Evolutionary conservation across 371 early-diverging fungal species (phyloP).

Genomic region (Lichtheimia hyalospora): DNA sequence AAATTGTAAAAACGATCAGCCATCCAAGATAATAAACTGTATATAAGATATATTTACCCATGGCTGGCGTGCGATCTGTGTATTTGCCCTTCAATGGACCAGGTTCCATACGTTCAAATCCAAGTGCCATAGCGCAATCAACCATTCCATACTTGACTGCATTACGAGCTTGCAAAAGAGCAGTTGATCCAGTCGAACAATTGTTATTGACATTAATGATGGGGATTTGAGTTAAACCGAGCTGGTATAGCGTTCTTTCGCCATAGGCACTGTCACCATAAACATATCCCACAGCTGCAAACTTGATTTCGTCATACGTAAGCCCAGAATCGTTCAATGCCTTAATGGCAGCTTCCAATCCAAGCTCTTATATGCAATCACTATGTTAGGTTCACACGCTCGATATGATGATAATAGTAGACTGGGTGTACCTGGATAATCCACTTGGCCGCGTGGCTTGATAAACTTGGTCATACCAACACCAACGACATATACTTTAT

Average conservation of each 20-base stretch:
- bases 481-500: constrained; percentile 53
- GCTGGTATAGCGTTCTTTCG: constrained; percentile 72
- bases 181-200: constrained; percentile 79
- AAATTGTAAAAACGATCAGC: no score
- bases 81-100: constrained; percentile 60
- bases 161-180: constrained; percentile 71
- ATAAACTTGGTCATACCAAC: constrained; percentile 72
- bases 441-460: constrained; percentile 59
- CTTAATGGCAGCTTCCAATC: constrained; percentile 73
- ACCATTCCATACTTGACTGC: constrained; percentile 64
- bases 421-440: constrained; percentile 48
- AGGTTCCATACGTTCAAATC: constrained; percentile 76
- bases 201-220: constrained; percentile 78
- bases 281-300: constrained; percentile 62
- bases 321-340: constrained; percentile 72
- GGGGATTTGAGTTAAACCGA: constrained; percentile 69
- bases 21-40: not conserved
- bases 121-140: constrained; percentile 78
- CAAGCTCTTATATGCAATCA: constrained; percentile 53
- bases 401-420: not conserved
- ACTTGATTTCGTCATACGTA: constrained; percentile 67
- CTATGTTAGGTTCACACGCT: no score
- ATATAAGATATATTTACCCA: constrained; percentile 34
- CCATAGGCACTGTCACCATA: constrained; percentile 76
- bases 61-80: constrained; percentile 66